These are phyloP conservation scores for Dittrichia graveolens DNA, from an alignment of 129 eudicot species.

Conservation along the genomic window DNA sequence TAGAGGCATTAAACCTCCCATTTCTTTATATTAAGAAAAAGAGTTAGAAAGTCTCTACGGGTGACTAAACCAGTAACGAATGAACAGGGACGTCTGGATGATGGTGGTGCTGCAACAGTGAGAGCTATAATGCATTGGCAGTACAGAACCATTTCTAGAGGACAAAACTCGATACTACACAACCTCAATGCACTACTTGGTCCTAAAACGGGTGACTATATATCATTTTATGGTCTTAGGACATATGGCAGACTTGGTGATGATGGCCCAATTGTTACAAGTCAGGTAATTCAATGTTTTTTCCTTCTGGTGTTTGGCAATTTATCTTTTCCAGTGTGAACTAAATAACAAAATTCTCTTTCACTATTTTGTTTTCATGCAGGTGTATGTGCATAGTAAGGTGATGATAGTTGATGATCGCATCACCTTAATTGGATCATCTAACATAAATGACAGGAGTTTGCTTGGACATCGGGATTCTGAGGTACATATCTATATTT, in stretches of 20 bases:
- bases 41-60: neutral
- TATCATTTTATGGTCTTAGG: conserved; percentile 92
- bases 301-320: neutral
- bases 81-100: conserved; percentile 93
- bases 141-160: conserved; percentile 87
- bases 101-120: conserved; percentile 96
- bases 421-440: conserved; percentile 76
- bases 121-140: conserved; percentile 99
- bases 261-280: conserved; percentile 75
- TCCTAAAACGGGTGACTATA: conserved; percentile 64
- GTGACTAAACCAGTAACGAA: neutral
- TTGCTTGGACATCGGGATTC: conserved; percentile 98
- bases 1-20: conserved; percentile 1
- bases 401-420: conserved; percentile 91
- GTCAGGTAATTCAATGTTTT: conserved; percentile 64
- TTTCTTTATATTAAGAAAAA: neutral
- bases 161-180: conserved; percentile 66
- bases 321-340: conserved; percentile 13
- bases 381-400: conserved; percentile 97
- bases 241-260: conserved; percentile 79
- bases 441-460: conserved; percentile 93
- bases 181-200: conserved; percentile 67
- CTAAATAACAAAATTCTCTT: neutral
- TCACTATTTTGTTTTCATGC: conserved; percentile 5
- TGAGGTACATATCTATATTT: conserved; percentile 52